These are phyloP conservation scores for Colletotrichum sp. DNA, from an alignment of 2,329 filamentous ascomycete species.

Conservation along the genomic window DNA sequence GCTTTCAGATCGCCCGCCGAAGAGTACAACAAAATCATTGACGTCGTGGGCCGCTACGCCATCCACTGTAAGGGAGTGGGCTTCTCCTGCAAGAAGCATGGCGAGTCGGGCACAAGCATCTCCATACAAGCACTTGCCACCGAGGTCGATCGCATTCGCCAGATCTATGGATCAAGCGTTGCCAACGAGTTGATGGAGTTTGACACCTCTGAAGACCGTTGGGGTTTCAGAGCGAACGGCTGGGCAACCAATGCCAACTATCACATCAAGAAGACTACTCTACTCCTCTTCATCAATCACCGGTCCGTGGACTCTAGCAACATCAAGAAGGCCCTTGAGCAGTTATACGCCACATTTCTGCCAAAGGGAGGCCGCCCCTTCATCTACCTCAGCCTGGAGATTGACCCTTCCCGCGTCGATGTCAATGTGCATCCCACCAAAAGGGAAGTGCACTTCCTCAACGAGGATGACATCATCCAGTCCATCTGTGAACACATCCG, in stretches of 20 bases:
- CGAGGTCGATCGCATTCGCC: slow-evolving; percentile 83
- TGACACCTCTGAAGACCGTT: slow-evolving; percentile 72
- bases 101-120: slow-evolving; percentile 82
- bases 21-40: slow-evolving; percentile 97
- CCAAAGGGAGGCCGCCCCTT: slow-evolving; percentile 96
- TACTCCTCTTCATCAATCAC: slow-evolving; percentile 96
- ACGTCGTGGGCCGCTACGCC: slow-evolving; percentile 91
- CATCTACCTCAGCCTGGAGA: slow-evolving; percentile 88
- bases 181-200: slow-evolving; percentile 89
- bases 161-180: slow-evolving; percentile 83
- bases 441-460: slow-evolving; percentile 94
- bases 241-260: slow-evolving; percentile 94
- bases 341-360: slow-evolving; percentile 84
- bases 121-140: slow-evolving; percentile 77
- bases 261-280: slow-evolving; percentile 84
- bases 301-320: slow-evolving; percentile 87
- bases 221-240: slow-evolving; percentile 83
- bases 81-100: slow-evolving; percentile 96
- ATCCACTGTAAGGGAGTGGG: slow-evolving; percentile 90
- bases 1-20: slow-evolving; percentile 93
- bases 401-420: slow-evolving; percentile 90
- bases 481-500: slow-evolving; percentile 82
- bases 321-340: slow-evolving; percentile 89
- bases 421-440: slow-evolving; percentile 99
- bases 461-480: slow-evolving; percentile 95